Evolutionary conservation across 371 early-diverging fungal genomes (phyloP).

Genomic region (Nosema bombycis): DNA sequence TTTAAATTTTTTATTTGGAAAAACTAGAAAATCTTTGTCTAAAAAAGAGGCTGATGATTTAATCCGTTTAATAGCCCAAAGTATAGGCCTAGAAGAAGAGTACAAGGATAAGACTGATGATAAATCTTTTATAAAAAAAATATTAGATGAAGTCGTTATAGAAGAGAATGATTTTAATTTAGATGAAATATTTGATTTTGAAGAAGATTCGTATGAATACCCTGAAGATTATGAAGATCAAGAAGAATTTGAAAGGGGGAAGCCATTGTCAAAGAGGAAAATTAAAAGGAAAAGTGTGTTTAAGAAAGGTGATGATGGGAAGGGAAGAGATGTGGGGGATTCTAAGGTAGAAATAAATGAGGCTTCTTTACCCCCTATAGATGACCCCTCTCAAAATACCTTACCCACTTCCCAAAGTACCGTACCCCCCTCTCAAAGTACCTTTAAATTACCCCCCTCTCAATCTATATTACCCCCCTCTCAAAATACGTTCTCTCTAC

Average conservation of each 20-base stretch:
- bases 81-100: conserved; percentile 12
- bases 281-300: conserved; percentile 23
- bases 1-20: conserved; percentile 27
- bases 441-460: neutral
- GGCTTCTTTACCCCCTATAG: neutral
- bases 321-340: neutral
- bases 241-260: conserved; percentile 1
- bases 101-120: neutral
- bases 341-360: neutral
- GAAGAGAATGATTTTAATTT: neutral
- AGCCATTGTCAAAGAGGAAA: conserved; percentile 17
- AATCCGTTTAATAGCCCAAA: conserved; percentile 23
- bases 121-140: conserved; percentile 12
- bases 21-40: conserved; percentile 29
- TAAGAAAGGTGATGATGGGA: conserved; percentile 9
- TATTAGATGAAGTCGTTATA: conserved; percentile 12
- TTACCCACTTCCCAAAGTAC: neutral
- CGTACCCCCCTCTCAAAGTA: neutral
- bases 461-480: neutral
- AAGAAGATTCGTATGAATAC: conserved; percentile 21
- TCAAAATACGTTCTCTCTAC: neutral
- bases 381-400: neutral
- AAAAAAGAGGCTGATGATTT: conserved; percentile 33
- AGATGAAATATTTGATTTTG: neutral
- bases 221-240: conserved; percentile 10